Percentiles rank a stretch among this genome's conserved stretches.
Evolutionary conservation across 169 alveolate genomes (phyloP).

Genomic region (Plasmodium knowlesi): DNA sequence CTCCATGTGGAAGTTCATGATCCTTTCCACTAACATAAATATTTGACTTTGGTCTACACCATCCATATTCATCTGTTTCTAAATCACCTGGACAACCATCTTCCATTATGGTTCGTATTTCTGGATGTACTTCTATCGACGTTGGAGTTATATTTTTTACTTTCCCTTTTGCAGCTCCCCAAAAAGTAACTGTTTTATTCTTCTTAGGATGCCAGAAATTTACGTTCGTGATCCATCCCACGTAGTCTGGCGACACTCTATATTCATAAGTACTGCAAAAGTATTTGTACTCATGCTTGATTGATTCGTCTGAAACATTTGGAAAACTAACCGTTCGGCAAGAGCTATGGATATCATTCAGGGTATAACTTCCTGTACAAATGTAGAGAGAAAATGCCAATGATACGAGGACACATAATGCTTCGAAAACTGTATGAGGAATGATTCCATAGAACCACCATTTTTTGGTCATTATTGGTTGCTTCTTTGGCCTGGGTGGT

Average conservation of each 20-base stretch:
- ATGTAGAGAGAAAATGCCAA: constrained; percentile 88
- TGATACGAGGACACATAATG: constrained; percentile 87
- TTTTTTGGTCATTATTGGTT: constrained; percentile 92
- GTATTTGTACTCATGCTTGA: constrained; percentile 76
- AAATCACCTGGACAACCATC: constrained; percentile 48
- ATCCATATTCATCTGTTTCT: constrained; percentile 77
- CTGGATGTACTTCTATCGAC: constrained; percentile 54
- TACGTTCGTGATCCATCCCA: constrained; percentile 92
- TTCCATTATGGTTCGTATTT: constrained; percentile 77
- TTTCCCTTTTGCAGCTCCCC: constrained; percentile 89
- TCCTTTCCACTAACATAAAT: constrained; percentile 10
- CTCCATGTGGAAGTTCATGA: constrained; percentile 70
- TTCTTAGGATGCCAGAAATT: constrained; percentile 86
- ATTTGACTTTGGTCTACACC: constrained; percentile 68
- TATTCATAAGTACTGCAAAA: constrained; percentile 90
- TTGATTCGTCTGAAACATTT: constrained; percentile 34
- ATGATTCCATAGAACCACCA: constrained; percentile 93
- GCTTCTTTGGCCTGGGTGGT: constrained; percentile 90
- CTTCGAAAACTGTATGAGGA: constrained; percentile 93
- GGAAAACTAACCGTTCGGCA: constrained; percentile 77
- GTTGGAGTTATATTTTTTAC: constrained; percentile 46
- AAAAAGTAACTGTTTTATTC: constrained; percentile 79
- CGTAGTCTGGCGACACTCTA: constrained; percentile 81
- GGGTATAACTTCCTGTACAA: constrained; percentile 87
- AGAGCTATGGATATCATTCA: constrained; percentile 81